phyloP scores from a whole-genome alignment of 331 rosid species.

The Pyracantha coccinea region DNA sequence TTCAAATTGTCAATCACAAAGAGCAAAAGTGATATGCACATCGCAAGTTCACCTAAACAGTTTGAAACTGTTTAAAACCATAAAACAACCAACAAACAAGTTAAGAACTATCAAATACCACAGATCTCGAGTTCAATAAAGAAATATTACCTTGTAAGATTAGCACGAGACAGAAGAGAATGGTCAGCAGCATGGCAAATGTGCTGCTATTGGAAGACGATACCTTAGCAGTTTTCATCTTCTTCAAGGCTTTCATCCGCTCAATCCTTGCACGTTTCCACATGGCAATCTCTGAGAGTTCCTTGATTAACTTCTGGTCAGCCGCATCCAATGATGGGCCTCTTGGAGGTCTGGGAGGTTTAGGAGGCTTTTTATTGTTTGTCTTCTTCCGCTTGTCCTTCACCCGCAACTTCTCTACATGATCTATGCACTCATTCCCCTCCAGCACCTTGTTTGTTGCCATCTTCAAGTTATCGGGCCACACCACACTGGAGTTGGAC shows the following conservation, averaged over 20 bases:
- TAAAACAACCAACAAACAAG: background rate
- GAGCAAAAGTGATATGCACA: background rate
- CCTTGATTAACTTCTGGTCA: conserved; percentile 71
- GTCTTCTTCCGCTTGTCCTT: conserved; percentile 62
- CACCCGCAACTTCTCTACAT: conserved; percentile 25
- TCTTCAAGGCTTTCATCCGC: conserved; percentile 75
- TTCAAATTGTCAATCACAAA: background rate
- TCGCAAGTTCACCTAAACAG: background rate
- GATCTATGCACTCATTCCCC: conserved; percentile 25
- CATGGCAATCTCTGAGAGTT: conserved; percentile 72
- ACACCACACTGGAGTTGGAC: conserved; percentile 27
- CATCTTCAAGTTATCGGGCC: conserved; percentile 23
- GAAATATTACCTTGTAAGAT: conserved; percentile 64
- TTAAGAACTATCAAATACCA: background rate
- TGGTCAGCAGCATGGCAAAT: conserved; percentile 61
- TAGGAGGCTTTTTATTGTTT: conserved; percentile 57
- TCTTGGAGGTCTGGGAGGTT: conserved; percentile 91
- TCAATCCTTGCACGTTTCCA: conserved; percentile 72
- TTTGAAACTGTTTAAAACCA: background rate
- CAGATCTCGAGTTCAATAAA: background rate
- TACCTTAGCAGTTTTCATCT: conserved; percentile 61
- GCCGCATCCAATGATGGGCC: conserved; percentile 86
- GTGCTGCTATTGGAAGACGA: conserved; percentile 47
- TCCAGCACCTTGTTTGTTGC: conserved; percentile 22
- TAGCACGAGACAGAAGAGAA: conserved; percentile 64